Percentiles rank a stretch among this genome's conserved stretches.
These are phyloP conservation scores for Aspergillus tamarii DNA, from an alignment of 2,329 filamentous ascomycete genomes.

Conservation along the genomic window DNA sequence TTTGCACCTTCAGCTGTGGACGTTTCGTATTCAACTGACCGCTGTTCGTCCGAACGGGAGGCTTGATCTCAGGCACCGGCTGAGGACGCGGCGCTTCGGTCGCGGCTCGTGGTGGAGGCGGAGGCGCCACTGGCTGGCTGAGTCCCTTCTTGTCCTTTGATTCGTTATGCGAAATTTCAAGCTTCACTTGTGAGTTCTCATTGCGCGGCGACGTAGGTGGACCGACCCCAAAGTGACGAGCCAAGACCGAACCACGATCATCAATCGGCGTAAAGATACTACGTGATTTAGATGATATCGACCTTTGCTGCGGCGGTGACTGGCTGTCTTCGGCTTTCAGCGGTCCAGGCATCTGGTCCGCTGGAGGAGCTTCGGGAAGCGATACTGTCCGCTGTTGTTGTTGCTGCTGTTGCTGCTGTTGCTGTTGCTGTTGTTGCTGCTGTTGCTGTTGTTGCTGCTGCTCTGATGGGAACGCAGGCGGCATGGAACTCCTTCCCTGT, in stretches of 20 bases:
- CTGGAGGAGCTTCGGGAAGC: constrained; percentile 59
- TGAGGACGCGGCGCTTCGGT: constrained; percentile 49
- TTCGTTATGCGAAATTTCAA: constrained; percentile 38
- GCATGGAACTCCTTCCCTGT: constrained; percentile 72
- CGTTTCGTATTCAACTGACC: constrained; percentile 69
- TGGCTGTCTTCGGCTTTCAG: constrained; percentile 46
- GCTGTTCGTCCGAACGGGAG: constrained; percentile 79
- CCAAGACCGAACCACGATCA: constrained; percentile 83
- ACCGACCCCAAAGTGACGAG: constrained; percentile 75
- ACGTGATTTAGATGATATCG: constrained; percentile 69
- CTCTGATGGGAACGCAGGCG: constrained; percentile 68
- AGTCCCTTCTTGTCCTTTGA: constrained; percentile 65
- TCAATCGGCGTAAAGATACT: constrained; percentile 99
- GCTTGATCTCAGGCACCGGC: constrained; percentile 69
- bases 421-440: constrained; percentile 60
- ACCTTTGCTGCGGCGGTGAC: constrained; percentile 63
- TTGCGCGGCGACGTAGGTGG: constrained; percentile 54
- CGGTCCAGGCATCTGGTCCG: constrained; percentile 53
- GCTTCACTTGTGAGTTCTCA: constrained; percentile 43
- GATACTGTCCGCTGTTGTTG: constrained; percentile 61
- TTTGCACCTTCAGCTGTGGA: constrained; percentile 88
- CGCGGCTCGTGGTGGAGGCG: constrained; percentile 55
- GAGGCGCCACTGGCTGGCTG: constrained; percentile 59
- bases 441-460: constrained; percentile 44
- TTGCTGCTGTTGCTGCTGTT: constrained; percentile 47